A percentile compares a stretch with the other conserved stretches of the same genome.
These are phyloP conservation scores for Candida khao-thaluensis DNA, from an alignment of 805 yeast species.

Conservation along the genomic window DNA sequence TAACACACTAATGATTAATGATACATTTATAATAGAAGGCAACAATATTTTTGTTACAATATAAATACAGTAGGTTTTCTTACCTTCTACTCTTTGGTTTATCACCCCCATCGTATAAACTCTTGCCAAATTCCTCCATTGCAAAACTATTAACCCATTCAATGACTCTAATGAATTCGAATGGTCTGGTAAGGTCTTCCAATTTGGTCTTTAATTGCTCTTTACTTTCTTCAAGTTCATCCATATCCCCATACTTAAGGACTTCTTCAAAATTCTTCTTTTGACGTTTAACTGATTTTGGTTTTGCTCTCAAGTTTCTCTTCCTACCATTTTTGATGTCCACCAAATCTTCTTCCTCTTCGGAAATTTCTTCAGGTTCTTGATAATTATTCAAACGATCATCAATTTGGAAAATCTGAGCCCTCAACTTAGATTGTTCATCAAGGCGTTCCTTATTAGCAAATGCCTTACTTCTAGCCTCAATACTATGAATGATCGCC, in stretches of 20 bases:
- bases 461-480: conserved; percentile 53
- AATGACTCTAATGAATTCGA: conserved; percentile 46
- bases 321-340: conserved; percentile 25
- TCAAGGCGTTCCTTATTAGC: conserved; percentile 16
- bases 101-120: conserved; percentile 58
- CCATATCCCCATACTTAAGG: conserved; percentile 25
- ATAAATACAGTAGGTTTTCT: no score
- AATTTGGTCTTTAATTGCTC: conserved; percentile 30
- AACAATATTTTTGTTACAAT: no score
- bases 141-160: conserved; percentile 67
- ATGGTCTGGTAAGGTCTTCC: conserved; percentile 32
- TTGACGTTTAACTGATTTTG: conserved; percentile 31
- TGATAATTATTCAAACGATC: conserved; percentile 15
- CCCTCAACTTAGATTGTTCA: conserved; percentile 41
- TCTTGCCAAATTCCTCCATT: conserved; percentile 47
- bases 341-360: conserved; percentile 32
- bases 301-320: conserved; percentile 29
- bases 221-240: conserved; percentile 24
- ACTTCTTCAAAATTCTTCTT: conserved; percentile 31
- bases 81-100: conserved; percentile 16
- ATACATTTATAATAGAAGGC: no score
- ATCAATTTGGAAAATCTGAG: conserved; percentile 36
- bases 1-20: background rate
- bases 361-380: conserved; percentile 13
- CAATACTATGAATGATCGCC: conserved; percentile 53